These are phyloP conservation scores for Cryptosporidium xiaoi DNA, from an alignment of 169 alveolate species.

Conservation along the genomic window DNA sequence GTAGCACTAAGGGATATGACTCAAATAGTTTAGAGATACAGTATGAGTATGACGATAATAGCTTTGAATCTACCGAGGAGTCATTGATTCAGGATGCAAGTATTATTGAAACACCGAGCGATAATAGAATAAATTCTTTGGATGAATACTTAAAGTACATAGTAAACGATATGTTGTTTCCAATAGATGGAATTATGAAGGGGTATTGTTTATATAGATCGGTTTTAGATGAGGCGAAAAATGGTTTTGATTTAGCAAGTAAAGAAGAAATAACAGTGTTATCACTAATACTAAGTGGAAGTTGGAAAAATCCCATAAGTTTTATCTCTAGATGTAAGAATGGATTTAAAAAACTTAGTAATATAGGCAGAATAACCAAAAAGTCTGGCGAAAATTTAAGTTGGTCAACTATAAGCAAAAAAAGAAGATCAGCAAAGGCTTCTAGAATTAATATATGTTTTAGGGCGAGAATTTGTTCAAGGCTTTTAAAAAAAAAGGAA, in stretches of 20 bases:
- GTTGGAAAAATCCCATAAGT: slow-evolving; percentile 41
- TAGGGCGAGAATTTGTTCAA: slow-evolving; percentile 24
- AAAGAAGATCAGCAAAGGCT: background rate
- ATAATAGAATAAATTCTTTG: slow-evolving; percentile 14
- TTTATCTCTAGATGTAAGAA: slow-evolving; percentile 30
- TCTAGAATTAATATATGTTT: slow-evolving; percentile 37
- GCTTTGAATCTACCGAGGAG: background rate
- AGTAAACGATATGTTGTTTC: slow-evolving; percentile 46
- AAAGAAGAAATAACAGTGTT: slow-evolving; percentile 28
- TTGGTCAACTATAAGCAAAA: slow-evolving; percentile 7
- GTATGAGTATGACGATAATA: no score
- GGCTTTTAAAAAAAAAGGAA: slow-evolving; percentile 13
- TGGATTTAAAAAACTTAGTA: slow-evolving; percentile 17
- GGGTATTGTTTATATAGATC: slow-evolving; percentile 63
- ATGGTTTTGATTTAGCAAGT: background rate
- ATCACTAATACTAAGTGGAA: slow-evolving; percentile 31
- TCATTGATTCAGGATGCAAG: background rate
- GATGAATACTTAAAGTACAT: slow-evolving; percentile 26
- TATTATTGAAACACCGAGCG: background rate
- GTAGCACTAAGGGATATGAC: no score
- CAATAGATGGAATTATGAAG: slow-evolving; percentile 36
- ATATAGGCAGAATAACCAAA: slow-evolving; percentile 6
- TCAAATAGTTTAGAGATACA: no score
- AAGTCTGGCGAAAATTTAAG: background rate
- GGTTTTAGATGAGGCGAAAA: slow-evolving; percentile 4